Conservation (phyloP, 2,329 filamentous ascomycete species). For the Sclerotinia glacialis region DNA sequence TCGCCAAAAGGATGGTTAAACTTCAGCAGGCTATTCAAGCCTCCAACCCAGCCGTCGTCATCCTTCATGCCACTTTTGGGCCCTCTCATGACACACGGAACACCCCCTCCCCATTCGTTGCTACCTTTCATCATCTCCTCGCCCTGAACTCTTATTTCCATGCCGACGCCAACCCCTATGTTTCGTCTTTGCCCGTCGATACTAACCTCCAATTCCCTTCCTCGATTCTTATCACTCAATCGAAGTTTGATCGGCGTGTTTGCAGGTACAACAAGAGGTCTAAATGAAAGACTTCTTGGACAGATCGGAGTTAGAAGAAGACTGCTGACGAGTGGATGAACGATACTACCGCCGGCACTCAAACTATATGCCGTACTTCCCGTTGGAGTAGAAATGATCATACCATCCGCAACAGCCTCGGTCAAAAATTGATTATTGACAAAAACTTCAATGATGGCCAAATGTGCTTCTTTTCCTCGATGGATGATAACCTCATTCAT, state of each 20-base stretch:
- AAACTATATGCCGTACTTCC: slow-evolving; percentile 94
- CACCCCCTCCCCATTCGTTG: slow-evolving; percentile 65
- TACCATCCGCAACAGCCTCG: slow-evolving; percentile 90
- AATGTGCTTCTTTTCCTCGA: slow-evolving; percentile 81
- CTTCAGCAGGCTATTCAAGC: slow-evolving; percentile 87
- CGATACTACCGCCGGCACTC: slow-evolving; percentile 88
- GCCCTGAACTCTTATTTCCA: slow-evolving; percentile 85
- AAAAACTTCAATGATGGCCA: slow-evolving; percentile 88
- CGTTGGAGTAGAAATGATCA: slow-evolving; percentile 90
- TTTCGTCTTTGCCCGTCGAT: slow-evolving; percentile 70
- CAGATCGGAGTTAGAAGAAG: slow-evolving; percentile 93
- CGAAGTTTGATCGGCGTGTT: slow-evolving; percentile 80
- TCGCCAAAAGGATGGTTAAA: slow-evolving; percentile 97
- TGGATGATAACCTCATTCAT: slow-evolving; percentile 97
- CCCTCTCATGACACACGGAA: slow-evolving; percentile 83
- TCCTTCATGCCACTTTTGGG: slow-evolving; percentile 50
- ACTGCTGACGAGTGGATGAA: slow-evolving; percentile 87
- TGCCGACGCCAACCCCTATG: slow-evolving; percentile 66
- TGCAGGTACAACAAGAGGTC: slow-evolving; percentile 83
- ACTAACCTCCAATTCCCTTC: slow-evolving; percentile 73
- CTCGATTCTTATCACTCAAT: slow-evolving; percentile 76
- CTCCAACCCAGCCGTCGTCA: slow-evolving; percentile 95
- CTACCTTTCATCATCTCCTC: slow-evolving; percentile 64
- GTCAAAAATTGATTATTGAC: slow-evolving; percentile 88
- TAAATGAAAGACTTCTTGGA: slow-evolving; percentile 85